Conservation (phyloP, 108 stramenopile species). For the Parmales sp. region DNA sequence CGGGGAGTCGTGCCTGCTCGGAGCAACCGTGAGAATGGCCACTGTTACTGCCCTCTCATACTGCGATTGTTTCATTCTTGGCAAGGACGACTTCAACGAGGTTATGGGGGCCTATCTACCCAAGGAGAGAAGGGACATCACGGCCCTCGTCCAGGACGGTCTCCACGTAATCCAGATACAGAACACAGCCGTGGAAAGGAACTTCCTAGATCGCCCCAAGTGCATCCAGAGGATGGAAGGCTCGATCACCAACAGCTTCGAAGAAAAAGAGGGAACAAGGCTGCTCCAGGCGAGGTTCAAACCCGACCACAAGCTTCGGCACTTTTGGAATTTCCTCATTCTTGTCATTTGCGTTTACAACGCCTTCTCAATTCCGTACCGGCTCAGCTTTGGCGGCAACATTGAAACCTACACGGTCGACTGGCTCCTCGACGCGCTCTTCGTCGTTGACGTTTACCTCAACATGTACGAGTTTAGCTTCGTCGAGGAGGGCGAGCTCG, state of each 20-base stretch:
- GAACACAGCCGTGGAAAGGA: slow-evolving; percentile 16
- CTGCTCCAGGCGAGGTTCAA: background rate
- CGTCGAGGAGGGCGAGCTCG: slow-evolving; percentile 35
- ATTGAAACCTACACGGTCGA: slow-evolving; percentile 15
- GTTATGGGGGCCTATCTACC: slow-evolving; percentile 15
- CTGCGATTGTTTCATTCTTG: slow-evolving; percentile 37
- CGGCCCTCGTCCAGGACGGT: background rate
- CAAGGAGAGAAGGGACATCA: background rate
- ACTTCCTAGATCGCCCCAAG: slow-evolving; percentile 24
- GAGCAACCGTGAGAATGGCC: slow-evolving; percentile 20
- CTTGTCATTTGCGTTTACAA: slow-evolving; percentile 31
- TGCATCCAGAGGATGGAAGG: slow-evolving; percentile 11
- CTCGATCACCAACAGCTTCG: background rate
- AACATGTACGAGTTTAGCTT: slow-evolving; percentile 23
- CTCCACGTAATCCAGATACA: slow-evolving; percentile 13
- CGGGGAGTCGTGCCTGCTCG: slow-evolving; percentile 38
- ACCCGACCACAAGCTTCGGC: slow-evolving; percentile 21
- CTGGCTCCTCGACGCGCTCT: slow-evolving; percentile 31
- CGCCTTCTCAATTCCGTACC: slow-evolving; percentile 31
- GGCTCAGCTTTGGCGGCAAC: slow-evolving; percentile 22
- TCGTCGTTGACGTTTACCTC: slow-evolving; percentile 31
- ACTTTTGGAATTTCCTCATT: slow-evolving; percentile 29
- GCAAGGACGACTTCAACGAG: slow-evolving; percentile 34
- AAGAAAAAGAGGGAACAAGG: background rate
- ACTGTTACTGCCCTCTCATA: slow-evolving; percentile 33